Evolutionary conservation across 108 stramenopile species (phyloP).

Genomic region (Skeletonema potamos): DNA sequence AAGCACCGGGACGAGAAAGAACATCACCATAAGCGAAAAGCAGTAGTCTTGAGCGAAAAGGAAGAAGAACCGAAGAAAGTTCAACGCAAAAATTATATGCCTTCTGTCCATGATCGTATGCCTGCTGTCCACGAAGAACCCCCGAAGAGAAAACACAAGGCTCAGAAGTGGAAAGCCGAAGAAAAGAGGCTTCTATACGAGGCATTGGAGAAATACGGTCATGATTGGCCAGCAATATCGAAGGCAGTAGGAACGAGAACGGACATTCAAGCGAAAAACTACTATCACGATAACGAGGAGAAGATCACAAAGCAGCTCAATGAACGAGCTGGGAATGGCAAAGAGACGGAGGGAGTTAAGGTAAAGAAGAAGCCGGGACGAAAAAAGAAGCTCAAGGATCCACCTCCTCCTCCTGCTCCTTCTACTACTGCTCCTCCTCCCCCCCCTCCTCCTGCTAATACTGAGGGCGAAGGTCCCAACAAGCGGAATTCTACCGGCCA

Average conservation of each 20-base stretch:
- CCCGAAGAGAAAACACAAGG: conserved; percentile 15
- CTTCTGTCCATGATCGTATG: background rate
- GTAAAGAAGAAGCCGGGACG: conserved; percentile 3
- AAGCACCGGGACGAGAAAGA: conserved; percentile 53
- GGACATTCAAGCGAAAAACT: conserved; percentile 82
- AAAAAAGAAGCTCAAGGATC: conserved; percentile 13
- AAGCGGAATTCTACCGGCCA: background rate
- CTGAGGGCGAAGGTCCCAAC: background rate
- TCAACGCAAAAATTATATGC: background rate
- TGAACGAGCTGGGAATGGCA: background rate
- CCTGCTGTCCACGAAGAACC: conserved; percentile 6
- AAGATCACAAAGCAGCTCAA: conserved; percentile 49
- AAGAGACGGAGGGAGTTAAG: conserved; percentile 1
- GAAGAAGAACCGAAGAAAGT: conserved; percentile 1
- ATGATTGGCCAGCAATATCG: conserved; percentile 66
- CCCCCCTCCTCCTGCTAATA: background rate
- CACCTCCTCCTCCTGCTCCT: background rate
- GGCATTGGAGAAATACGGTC: conserved; percentile 69
- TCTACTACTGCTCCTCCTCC: background rate
- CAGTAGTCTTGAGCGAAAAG: conserved; percentile 10
- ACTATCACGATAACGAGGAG: conserved; percentile 86
- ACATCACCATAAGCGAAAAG: conserved; percentile 36
- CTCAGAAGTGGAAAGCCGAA: conserved; percentile 77
- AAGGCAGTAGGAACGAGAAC: conserved; percentile 72
- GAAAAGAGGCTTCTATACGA: conserved; percentile 79